These are phyloP conservation scores for Orychophragmus violaceus DNA, from an alignment of 345 rosid genomes.

Conservation along the genomic window DNA sequence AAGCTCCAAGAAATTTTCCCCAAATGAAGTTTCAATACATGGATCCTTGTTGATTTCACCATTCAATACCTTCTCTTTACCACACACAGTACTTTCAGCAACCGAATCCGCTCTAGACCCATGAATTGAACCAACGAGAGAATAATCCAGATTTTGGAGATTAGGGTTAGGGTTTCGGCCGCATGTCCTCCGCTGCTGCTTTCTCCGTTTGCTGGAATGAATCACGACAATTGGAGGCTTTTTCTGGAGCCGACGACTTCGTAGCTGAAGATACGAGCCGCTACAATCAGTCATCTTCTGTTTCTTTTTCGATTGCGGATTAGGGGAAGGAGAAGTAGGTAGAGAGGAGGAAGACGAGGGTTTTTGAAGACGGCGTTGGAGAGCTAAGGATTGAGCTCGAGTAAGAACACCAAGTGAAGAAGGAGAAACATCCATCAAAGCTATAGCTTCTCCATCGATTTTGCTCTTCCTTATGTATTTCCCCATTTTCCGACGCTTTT, in stretches of 20 bases:
- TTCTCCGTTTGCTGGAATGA: slow-evolving; percentile 29
- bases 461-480: slow-evolving; percentile 78
- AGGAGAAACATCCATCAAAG: slow-evolving; percentile 60
- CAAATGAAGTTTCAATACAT: slow-evolving; percentile 57
- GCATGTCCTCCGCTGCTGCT: slow-evolving; percentile 30
- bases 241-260: slow-evolving; percentile 82
- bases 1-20: slow-evolving; percentile 59
- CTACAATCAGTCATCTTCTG: slow-evolving; percentile 7
- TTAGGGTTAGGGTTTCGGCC: slow-evolving; percentile 35
- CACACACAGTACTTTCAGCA: slow-evolving; percentile 20
- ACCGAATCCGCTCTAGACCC: slow-evolving; percentile 24
- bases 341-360: slow-evolving; percentile 26
- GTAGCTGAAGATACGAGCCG: slow-evolving; percentile 69
- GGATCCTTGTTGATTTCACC: slow-evolving; percentile 28
- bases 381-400: slow-evolving; percentile 77
- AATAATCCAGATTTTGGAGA: slow-evolving; percentile 22
- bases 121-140: no score
- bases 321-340: slow-evolving; percentile 13
- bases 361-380: slow-evolving; percentile 36
- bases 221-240: slow-evolving; percentile 44
- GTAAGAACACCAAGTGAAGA: slow-evolving; percentile 76
- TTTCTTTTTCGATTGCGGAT: neutral
- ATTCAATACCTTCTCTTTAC: slow-evolving; percentile 16
- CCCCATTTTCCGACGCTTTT: slow-evolving; percentile 46
- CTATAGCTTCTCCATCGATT: slow-evolving; percentile 43